phyloP scores from a whole-genome alignment of 208 protist genomes.

The Angomonas deanei region DNA sequence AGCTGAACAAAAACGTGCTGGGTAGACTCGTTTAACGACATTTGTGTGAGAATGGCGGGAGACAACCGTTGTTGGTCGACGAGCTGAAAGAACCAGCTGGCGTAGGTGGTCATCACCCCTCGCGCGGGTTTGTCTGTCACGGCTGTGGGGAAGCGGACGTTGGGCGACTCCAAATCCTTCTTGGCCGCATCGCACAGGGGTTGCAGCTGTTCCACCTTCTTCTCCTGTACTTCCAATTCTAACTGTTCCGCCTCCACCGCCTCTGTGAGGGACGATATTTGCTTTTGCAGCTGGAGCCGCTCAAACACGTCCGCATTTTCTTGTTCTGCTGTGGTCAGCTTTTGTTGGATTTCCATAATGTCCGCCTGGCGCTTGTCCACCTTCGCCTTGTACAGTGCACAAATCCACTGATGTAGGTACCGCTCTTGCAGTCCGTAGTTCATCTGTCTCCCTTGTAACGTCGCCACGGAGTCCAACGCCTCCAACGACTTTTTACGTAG shows the following conservation, averaged over 20 bases:
- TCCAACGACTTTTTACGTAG: constrained; percentile 13
- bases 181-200: neutral
- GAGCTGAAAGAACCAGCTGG: constrained; percentile 28
- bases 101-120: constrained; percentile 28
- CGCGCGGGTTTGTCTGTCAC: neutral
- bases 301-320: constrained; percentile 76
- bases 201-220: constrained; percentile 16
- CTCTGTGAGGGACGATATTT: constrained; percentile 46
- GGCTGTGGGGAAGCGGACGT: neutral
- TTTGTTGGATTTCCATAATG: constrained; percentile 28
- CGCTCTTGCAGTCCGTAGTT: constrained; percentile 23
- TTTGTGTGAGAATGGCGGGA: constrained; percentile 57
- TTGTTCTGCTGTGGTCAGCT: constrained; percentile 44
- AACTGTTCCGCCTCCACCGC: constrained; percentile 39
- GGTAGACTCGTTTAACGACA: constrained; percentile 54
- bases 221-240: constrained; percentile 21
- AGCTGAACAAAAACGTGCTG: constrained; percentile 77
- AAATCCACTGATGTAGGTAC: constrained; percentile 43
- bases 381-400: constrained; percentile 26
- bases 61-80: constrained; percentile 59
- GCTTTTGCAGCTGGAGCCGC: constrained; percentile 76
- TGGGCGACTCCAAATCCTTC: constrained; percentile 3
- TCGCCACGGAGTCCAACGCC: constrained; percentile 34
- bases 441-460: constrained; percentile 30
- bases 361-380: constrained; percentile 18